Percentiles rank a stretch among this genome's conserved stretches.
These are phyloP conservation scores for Rhododendron mucronatum DNA, from an alignment of 148 eudicot species.

Conservation along the genomic window DNA sequence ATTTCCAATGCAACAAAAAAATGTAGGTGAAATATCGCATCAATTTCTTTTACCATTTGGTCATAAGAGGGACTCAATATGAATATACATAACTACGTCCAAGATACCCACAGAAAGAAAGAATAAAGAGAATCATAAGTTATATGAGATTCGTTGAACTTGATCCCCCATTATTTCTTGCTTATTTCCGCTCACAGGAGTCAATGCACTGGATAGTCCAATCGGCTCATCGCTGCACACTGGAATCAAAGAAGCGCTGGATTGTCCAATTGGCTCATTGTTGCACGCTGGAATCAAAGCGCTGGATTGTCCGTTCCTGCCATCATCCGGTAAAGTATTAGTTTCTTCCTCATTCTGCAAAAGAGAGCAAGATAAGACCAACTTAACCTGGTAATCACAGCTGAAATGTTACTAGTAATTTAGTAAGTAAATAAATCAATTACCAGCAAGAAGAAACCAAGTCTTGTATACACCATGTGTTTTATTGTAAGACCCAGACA, in stretches of 20 bases:
- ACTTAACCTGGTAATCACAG: not conserved
- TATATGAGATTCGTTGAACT: not conserved
- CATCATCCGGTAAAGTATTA: not conserved
- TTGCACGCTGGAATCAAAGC: not conserved
- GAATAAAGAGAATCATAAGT: not conserved
- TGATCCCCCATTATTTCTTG: not conserved
- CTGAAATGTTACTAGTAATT: not conserved
- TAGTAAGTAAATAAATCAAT: not conserved
- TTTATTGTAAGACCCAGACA: not conserved
- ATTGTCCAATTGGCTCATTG: not conserved
- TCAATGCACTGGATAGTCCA: not conserved
- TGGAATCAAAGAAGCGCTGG: not conserved
- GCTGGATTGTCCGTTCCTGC: not conserved
- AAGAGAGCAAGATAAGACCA: not conserved
- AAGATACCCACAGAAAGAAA: not conserved
- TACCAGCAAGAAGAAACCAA: not conserved
- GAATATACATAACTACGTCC: not conserved
- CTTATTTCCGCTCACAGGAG: not conserved
- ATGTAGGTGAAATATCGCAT: not conserved
- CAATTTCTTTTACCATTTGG: not conserved
- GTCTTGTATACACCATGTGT: not conserved
- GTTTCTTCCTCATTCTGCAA: not conserved
- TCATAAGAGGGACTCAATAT: not conserved
- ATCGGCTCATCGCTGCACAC: not conserved
- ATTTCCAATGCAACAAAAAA: not conserved